phyloP scores from a whole-genome alignment of 2,329 filamentous ascomycete species.

The Fusarium kyushuense region DNA sequence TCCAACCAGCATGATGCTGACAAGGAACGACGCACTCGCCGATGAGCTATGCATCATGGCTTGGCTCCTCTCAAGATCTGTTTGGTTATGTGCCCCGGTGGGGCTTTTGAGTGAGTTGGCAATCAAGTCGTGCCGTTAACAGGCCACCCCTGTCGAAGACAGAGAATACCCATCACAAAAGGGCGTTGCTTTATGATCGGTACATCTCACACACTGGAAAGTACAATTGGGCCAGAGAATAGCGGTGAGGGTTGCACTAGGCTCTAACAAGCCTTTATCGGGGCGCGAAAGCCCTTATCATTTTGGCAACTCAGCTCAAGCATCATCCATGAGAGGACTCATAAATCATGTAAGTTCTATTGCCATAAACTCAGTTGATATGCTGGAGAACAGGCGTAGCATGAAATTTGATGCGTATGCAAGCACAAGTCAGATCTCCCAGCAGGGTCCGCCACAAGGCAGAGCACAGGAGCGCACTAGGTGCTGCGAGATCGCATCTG shows the following conservation, averaged over 20 bases:
- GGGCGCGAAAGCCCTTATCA: slow-evolving; percentile 31
- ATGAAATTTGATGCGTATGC: slow-evolving; percentile 45
- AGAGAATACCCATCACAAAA: slow-evolving; percentile 31
- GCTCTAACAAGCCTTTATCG: slow-evolving; percentile 43
- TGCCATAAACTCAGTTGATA: slow-evolving; percentile 22
- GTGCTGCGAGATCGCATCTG: slow-evolving; percentile 49
- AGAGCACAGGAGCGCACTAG: slow-evolving; percentile 49
- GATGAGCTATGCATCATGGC: slow-evolving; percentile 37
- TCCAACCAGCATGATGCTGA: slow-evolving; percentile 39
- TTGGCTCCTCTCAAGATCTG: slow-evolving; percentile 45
- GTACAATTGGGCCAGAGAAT: slow-evolving; percentile 41
- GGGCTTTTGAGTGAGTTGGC: slow-evolving; percentile 45
- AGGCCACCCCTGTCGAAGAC: slow-evolving; percentile 36
- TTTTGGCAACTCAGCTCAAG: slow-evolving; percentile 20
- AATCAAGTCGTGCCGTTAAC: slow-evolving; percentile 47
- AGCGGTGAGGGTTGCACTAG: slow-evolving; percentile 48
- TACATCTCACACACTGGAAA: slow-evolving; percentile 41
- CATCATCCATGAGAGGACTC: slow-evolving; percentile 10
- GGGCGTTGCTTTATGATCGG: slow-evolving; percentile 42
- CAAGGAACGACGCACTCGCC: slow-evolving; percentile 43
- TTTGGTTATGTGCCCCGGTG: slow-evolving; percentile 42
- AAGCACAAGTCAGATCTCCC: slow-evolving; percentile 48
- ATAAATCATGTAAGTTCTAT: slow-evolving; percentile 9
- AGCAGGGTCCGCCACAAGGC: slow-evolving; percentile 40
- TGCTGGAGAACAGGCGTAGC: slow-evolving; percentile 28